These are phyloP conservation scores for Heterobasidion parviporum DNA, from an alignment of 1,284 basidiomycete species.

Conservation along the genomic window DNA sequence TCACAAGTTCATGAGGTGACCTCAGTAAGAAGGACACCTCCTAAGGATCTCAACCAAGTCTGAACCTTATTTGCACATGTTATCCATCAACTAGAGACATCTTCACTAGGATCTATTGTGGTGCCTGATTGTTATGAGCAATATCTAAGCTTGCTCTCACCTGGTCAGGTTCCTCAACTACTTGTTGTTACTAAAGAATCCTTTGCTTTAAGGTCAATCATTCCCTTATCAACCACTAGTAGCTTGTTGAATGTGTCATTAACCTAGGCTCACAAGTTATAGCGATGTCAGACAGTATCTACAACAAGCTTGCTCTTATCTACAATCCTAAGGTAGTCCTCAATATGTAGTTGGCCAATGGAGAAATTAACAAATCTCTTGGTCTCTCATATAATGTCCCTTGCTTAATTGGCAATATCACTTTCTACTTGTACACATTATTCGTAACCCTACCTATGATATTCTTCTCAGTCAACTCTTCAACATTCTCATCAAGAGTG, in stretches of 20 bases:
- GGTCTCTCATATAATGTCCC: slow-evolving; percentile 12
- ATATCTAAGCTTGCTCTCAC: not conserved
- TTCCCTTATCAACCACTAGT: no score
- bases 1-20: no score
- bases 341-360: slow-evolving; percentile 15
- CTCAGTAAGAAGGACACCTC: no score
- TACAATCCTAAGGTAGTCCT: not conserved
- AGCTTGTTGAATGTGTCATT: no score
- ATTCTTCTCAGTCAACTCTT: slow-evolving; percentile 11
- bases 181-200: not conserved
- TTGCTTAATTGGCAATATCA: not conserved
- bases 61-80: not conserved
- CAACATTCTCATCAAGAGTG: not conserved
- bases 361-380: slow-evolving; percentile 14
- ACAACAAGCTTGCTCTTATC: not conserved
- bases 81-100: not conserved
- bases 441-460: slow-evolving; percentile 21
- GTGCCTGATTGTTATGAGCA: not conserved
- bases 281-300: no score
- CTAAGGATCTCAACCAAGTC: no score
- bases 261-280: no score
- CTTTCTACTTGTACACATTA: slow-evolving; percentile 17
- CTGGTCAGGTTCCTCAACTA: not conserved
- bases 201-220: no score
- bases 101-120: no score